Base-by-base conservation (phyloP, 2,329 filamentous ascomycete species). In the Xylaria sp. region DNA sequence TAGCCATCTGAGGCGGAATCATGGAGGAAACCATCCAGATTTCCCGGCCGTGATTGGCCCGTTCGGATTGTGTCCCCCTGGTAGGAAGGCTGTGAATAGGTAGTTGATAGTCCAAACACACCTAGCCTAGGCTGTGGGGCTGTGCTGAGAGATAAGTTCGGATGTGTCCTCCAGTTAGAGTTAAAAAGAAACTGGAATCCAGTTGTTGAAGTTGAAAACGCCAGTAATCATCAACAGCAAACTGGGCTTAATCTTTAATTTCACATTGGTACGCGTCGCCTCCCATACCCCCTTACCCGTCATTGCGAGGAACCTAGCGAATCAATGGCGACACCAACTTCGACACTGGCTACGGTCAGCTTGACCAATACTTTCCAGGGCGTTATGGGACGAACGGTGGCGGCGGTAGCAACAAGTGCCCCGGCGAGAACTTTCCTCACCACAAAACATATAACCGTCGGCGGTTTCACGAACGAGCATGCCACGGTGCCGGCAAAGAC, bases 401-500 rank as follows among this genome's bases (percentile, higher is more conserved):
- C 55, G 7, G 39, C 39, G n/a, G 21, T 38, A 13, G 38, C 56
- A 13, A 59, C 53, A 18, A 44, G 13, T 21, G 20, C 43, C 16
- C 56, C 54, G 20, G 50, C 56, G 9, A 40, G 45, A 13, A 59
- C 49, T 22, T 73, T 71, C 54, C 62, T 66, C 19, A 66, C 64
- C 7, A 72, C 70, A 1, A 45, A 70, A 6, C 49, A 64, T 50
- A 56, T 72, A 56, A 66, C 58, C 13, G 62, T 68, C 8, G 44
- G 57, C 0, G 68, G 67, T 7, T 44, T 65, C 7, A 70, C 69
- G n/a, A 61, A 69, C 48, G 57, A 42, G 2, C 52, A 66, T 17
- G 61, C 63, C 17, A 70, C 63, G 0, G 56, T 68, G 16, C 64
- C 71, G 2, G 68, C 52, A 3, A 65, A 69, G 24, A 75, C 71